These are phyloP conservation scores for Rhododendron ferrugineum DNA, from an alignment of 148 eudicot genomes.

Conservation along the genomic window DNA sequence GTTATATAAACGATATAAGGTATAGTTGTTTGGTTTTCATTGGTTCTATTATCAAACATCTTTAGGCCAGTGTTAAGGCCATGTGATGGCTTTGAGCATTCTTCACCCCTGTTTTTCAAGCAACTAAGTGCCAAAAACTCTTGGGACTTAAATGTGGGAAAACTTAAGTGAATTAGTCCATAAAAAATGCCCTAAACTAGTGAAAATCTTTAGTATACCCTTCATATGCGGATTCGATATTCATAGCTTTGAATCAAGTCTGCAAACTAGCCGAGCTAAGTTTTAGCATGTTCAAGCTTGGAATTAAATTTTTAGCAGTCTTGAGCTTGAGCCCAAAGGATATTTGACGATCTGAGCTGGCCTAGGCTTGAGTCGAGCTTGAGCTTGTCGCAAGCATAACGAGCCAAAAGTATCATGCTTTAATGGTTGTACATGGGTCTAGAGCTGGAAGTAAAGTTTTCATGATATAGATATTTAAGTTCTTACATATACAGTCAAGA, in stretches of 20 bases:
- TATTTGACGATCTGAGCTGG: neutral
- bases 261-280: neutral
- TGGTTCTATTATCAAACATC: neutral
- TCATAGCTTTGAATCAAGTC: neutral
- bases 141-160: neutral
- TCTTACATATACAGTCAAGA: neutral
- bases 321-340: neutral
- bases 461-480: neutral
- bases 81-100: neutral
- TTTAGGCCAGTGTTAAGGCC: neutral
- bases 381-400: neutral
- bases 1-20: neutral
- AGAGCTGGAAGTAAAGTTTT: neutral
- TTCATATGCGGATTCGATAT: neutral
- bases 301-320: neutral
- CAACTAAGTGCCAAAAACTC: neutral
- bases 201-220: neutral
- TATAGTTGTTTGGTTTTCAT: neutral
- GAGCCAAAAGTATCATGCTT: neutral
- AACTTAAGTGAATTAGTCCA: neutral
- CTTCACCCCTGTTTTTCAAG: neutral
- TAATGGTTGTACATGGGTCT: neutral
- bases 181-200: neutral
- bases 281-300: neutral
- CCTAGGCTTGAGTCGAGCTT: neutral